Evolutionary conservation across 805 yeast genomes (phyloP).

Genomic region (Maudiozyma saulgeensis): DNA sequence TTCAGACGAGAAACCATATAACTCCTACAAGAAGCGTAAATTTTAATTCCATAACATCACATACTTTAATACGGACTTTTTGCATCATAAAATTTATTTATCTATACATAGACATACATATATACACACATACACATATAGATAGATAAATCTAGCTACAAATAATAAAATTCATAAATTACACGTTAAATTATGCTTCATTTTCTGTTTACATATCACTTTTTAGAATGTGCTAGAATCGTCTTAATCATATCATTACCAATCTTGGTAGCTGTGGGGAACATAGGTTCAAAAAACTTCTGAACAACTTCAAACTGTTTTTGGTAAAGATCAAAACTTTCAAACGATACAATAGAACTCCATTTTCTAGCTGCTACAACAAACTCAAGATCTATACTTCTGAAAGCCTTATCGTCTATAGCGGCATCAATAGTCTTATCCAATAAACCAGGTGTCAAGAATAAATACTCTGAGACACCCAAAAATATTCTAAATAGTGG

Average conservation of each 20-base stretch:
- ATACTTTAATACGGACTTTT: too few species aligned
- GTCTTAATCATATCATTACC: conserved; percentile 93
- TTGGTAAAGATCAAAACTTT: conserved; percentile 64
- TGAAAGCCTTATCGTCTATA: conserved; percentile 51
- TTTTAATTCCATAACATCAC: too few species aligned
- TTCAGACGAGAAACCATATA: not conserved
- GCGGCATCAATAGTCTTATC: conserved; percentile 74
- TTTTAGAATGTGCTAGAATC: conserved; percentile 37
- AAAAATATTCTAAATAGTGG: conserved; percentile 86
- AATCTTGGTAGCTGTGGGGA: conserved; percentile 75
- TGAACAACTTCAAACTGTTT: conserved; percentile 71
- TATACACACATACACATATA: not conserved
- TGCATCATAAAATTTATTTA: not conserved
- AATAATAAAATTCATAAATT: not conserved
- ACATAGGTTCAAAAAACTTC: conserved; percentile 73
- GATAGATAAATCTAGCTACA: not conserved
- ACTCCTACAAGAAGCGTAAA: not conserved
- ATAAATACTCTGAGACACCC: conserved; percentile 88
- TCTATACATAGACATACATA: not conserved
- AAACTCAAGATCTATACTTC: conserved; percentile 87
- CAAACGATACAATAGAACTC: conserved; percentile 72
- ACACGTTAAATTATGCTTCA: not conserved
- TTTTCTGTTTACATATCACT: not conserved
- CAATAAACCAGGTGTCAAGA: conserved; percentile 73
- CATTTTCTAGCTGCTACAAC: conserved; percentile 82